A percentile compares a stretch with the other conserved stretches of the same genome.
These are phyloP conservation scores for Trypethelium eluteriae DNA, from an alignment of 495 filamentous ascomycete genomes.

Conservation along the genomic window DNA sequence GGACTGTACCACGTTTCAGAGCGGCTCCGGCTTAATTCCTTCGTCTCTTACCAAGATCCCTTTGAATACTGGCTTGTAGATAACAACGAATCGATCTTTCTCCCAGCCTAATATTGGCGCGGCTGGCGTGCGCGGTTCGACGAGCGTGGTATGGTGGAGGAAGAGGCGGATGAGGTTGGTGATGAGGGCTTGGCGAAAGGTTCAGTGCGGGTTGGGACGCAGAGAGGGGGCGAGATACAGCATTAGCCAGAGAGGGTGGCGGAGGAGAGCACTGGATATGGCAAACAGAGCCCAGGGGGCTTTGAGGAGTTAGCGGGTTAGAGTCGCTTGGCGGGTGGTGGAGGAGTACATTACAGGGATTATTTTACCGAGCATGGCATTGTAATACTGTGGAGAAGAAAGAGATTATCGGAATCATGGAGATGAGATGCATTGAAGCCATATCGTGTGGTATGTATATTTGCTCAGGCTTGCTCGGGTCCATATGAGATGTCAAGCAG, in stretches of 20 bases:
- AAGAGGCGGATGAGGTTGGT: conserved; percentile 25
- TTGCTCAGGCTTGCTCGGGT: too few relatives aligned
- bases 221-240: conserved; percentile 25
- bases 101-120: conserved; percentile 31
- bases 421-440: too few relatives aligned
- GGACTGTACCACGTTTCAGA: conserved; percentile 34
- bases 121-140: conserved; percentile 27
- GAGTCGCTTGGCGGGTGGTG: conserved; percentile 6
- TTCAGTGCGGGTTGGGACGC: conserved; percentile 31
- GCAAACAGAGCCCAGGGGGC: conserved; percentile 30
- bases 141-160: conserved; percentile 21
- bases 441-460: too few relatives aligned
- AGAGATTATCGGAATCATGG: too few relatives aligned
- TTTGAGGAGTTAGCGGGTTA: conserved; percentile 34
- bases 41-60: conserved; percentile 10
- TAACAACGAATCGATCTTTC: conserved; percentile 30
- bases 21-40: conserved; percentile 29
- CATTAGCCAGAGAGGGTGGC: conserved; percentile 31
- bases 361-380: neutral
- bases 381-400: too few relatives aligned
- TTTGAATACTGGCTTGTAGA: conserved; percentile 19
- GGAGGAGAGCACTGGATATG: conserved; percentile 20
- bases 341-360: neutral
- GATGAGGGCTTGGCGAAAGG: conserved; percentile 31
- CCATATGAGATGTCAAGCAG: too few relatives aligned